A percentile compares a stretch with the other conserved stretches of the same genome.
These are phyloP conservation scores for Metschnikowia drakensbergensis DNA, from an alignment of 805 yeast genomes.

Conservation along the genomic window DNA sequence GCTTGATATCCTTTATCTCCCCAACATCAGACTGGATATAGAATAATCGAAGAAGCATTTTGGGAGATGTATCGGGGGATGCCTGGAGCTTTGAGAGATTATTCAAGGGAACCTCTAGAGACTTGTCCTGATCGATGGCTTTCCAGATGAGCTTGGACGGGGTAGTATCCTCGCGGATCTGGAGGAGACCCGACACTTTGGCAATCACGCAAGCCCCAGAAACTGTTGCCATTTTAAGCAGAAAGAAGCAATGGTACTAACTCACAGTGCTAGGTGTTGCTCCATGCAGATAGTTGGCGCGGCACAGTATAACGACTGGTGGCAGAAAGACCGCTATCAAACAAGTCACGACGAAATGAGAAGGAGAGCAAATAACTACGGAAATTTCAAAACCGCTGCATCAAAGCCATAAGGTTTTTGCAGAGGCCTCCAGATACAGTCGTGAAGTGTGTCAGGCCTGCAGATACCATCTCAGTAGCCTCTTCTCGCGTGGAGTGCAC, in stretches of 20 bases:
- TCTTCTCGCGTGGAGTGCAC: neutral
- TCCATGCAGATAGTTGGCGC: neutral
- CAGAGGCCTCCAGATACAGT: too few species aligned
- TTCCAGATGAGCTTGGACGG: conserved; percentile 58
- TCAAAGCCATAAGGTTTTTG: too few species aligned
- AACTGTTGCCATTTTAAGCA: conserved; percentile 20
- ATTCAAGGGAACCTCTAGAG: conserved; percentile 34
- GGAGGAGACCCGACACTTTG: conserved; percentile 54
- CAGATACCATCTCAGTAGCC: neutral
- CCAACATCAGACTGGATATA: conserved; percentile 38
- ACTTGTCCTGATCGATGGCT: conserved; percentile 47
- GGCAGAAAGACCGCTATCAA: neutral
- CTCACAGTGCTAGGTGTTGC: neutral
- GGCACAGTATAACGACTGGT: neutral
- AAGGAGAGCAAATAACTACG: neutral
- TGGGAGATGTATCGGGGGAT: conserved; percentile 61
- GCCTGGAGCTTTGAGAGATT: conserved; percentile 53
- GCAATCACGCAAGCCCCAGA: conserved; percentile 53
- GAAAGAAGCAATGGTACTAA: neutral
- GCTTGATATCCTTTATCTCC: conserved; percentile 31
- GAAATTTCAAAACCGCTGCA: neutral
- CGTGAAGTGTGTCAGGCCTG: neutral
- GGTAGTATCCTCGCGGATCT: conserved; percentile 50
- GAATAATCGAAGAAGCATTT: conserved; percentile 60
- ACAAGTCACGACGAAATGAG: too few species aligned